A percentile compares a stretch with the other conserved stretches of the same genome.
phyloP scores from a whole-genome alignment of 2,329 filamentous ascomycete genomes.

The Neurospora sp. region DNA sequence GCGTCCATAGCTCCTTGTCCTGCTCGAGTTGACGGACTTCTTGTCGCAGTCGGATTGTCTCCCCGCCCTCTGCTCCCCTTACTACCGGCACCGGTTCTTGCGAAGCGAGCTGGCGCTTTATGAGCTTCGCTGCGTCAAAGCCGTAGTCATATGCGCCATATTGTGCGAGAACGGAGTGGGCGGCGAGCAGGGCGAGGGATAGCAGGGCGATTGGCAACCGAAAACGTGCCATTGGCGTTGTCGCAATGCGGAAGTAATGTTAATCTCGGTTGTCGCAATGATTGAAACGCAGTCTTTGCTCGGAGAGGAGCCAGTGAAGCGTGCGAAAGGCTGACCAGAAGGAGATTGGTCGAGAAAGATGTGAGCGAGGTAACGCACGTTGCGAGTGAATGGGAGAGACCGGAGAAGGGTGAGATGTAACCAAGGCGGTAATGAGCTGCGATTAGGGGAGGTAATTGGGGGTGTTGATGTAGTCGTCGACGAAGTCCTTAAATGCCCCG shows the following conservation, averaged over 20 bases:
- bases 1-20: constrained; percentile 59
- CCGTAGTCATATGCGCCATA: constrained; percentile 39
- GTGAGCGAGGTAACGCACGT: neutral
- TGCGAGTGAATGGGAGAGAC: neutral
- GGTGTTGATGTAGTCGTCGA: neutral
- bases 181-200: neutral
- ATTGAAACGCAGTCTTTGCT: neutral
- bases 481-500: neutral
- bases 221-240: constrained; percentile 9
- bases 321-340: neutral
- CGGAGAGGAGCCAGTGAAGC: neutral
- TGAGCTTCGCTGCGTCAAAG: constrained; percentile 29
- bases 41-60: constrained; percentile 37
- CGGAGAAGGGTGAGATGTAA: neutral
- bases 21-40: constrained; percentile 59
- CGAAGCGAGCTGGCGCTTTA: constrained; percentile 27
- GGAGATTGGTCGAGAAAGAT: neutral
- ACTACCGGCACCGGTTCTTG: constrained; percentile 30
- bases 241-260: neutral
- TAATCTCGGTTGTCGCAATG: neutral
- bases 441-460: neutral
- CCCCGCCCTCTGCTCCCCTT: constrained; percentile 27
- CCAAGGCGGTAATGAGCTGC: neutral
- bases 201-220: constrained; percentile 4
- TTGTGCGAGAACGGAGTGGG: constrained; percentile 11